Conservation (phyloP, 371 early-diverging fungal species). For the Lichtheimia ramosa region DNA sequence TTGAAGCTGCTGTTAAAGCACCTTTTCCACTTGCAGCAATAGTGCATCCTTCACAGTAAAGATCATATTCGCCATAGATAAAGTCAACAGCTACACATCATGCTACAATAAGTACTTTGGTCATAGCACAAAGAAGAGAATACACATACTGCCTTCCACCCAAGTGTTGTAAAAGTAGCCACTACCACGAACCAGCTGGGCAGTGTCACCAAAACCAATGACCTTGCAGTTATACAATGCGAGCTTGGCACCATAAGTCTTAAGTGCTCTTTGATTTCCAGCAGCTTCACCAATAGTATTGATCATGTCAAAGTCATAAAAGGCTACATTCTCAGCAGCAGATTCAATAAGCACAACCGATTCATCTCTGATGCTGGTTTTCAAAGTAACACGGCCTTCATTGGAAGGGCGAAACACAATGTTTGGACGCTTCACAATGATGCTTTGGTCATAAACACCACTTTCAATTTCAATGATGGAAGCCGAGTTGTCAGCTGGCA, state of each 20-base stretch:
- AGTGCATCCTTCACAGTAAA: slow-evolving; percentile 10
- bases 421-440: slow-evolving; percentile 8
- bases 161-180: slow-evolving; percentile 14
- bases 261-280: slow-evolving; percentile 13
- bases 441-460: slow-evolving; percentile 10
- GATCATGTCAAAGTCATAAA: slow-evolving; percentile 12
- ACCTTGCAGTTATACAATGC: slow-evolving; percentile 17
- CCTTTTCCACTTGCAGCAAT: slow-evolving; percentile 11
- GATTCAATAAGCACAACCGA: slow-evolving; percentile 10
- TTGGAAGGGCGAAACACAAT: slow-evolving; percentile 3
- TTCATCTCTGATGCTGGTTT: slow-evolving; percentile 4
- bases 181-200: slow-evolving; percentile 8
- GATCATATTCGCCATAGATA: slow-evolving; percentile 10
- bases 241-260: slow-evolving; percentile 4
- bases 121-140: neutral
- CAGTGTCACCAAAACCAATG: slow-evolving; percentile 15
- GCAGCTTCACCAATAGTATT: slow-evolving; percentile 17
- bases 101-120: neutral
- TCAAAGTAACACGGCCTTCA: slow-evolving; percentile 6
- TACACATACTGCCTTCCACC: slow-evolving; percentile 18
- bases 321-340: slow-evolving; percentile 1
- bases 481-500: slow-evolving; percentile 4
- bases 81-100: slow-evolving; percentile 10
- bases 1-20: slow-evolving; percentile 9
- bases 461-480: slow-evolving; percentile 10